Base-by-base conservation (phyloP, 768 basidiomycete species). In the Cystoderma amianthinum region DNA sequence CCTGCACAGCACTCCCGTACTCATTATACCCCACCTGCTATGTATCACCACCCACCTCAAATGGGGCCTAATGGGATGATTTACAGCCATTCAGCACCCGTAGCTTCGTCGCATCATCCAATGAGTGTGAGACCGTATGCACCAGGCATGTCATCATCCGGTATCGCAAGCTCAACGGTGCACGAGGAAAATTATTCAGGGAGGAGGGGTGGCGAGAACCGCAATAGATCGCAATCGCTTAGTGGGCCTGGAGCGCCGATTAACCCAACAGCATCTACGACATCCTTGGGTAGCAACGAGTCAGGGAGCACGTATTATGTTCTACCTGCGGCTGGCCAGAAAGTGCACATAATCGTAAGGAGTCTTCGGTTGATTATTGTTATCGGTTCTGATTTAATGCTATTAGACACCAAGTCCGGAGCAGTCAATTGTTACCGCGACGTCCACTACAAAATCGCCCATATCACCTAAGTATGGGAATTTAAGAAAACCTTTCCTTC, bases 301-400 rank as follows among this genome's bases (percentile, higher is more conserved):
- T 82, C 82, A 3, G 80, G 74, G 16, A 76, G 81, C 54, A 86
- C 84, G 2, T 87, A 85, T 64, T 86, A 85, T 54, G 75, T 85
- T 48, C 69, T 84, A 30, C 82, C 82, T 3, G 68, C 73, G 9
- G 73, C 75, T 9, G 80, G 81, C n/a, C 82, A 84, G 54, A 87
- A 85, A 51, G 74, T 85, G 43, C 82, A 80, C 56, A 71, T 84
- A 46, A 69, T 86, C 51, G 85, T 85, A 61, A 70, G 85, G 49
- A 37, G 37, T 23, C 38, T 32, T 21, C 20, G 33, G 37, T 44
- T 51, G 16, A 41, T 39, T 41, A 39, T 28, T 39, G 35, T 43
- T 49, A 42, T 44, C 48, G 43, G 46, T 34, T 44, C 51, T 36
- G 37, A 41, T 38, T 46, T 41, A 39, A 48, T 46, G 46, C 48